phyloP scores from a whole-genome alignment of 306 rosid genomes.

The Prunus salicina region DNA sequence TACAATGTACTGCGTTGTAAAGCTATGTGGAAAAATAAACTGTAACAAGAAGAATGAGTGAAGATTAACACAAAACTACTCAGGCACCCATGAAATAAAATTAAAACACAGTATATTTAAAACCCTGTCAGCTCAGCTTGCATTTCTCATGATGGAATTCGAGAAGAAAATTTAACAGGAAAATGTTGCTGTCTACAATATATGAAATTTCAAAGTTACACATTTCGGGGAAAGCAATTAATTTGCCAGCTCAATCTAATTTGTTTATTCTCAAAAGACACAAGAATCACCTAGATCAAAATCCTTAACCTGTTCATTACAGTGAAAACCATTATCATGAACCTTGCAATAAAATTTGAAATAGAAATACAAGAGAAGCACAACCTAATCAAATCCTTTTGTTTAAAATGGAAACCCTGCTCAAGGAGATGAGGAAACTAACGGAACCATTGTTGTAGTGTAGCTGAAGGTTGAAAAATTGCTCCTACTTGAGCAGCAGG shows the following conservation, averaged over 20 bases:
- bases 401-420: constrained; percentile 1
- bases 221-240: neutral
- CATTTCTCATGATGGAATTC: neutral
- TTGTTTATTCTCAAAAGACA: constrained; percentile 19
- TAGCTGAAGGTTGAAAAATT: neutral
- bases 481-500: constrained; percentile 25
- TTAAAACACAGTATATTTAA: neutral
- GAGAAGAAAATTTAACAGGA: neutral
- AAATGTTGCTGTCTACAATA: neutral
- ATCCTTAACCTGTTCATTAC: constrained; percentile 8
- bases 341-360: constrained; percentile 6
- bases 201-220: constrained; percentile 1
- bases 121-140: neutral
- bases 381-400: constrained; percentile 12
- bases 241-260: constrained; percentile 10
- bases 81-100: neutral
- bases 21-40: neutral
- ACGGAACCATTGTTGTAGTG: neutral
- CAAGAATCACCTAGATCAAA: constrained; percentile 16
- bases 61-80: neutral
- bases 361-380: constrained; percentile 19
- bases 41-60: neutral
- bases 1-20: neutral
- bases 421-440: constrained; percentile 2
- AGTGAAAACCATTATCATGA: constrained; percentile 3